phyloP scores from a whole-genome alignment of 768 basidiomycete genomes.

The Psilocybe sp. region DNA sequence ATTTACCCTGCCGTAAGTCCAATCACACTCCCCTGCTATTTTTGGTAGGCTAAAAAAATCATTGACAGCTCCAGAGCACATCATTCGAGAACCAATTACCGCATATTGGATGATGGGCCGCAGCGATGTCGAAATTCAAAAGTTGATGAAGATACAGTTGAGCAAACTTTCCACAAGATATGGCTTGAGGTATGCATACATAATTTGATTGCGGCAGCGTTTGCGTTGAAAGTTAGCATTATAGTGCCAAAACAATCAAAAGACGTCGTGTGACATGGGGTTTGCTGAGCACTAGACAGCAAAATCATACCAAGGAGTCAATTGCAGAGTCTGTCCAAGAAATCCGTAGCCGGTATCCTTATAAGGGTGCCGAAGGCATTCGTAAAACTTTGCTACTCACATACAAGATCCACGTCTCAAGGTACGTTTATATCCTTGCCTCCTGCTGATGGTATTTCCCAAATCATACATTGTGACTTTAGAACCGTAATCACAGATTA shows the following conservation, averaged over 20 bases:
- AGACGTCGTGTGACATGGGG: conserved; percentile 16
- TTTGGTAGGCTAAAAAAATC: neutral
- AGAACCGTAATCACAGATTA: conserved; percentile 16
- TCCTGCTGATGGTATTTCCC: neutral
- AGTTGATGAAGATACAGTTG: conserved; percentile 11
- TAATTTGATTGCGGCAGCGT: neutral
- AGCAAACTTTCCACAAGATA: conserved; percentile 18
- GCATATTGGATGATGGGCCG: conserved; percentile 19
- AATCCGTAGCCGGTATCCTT: conserved; percentile 20
- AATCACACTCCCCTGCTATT: neutral
- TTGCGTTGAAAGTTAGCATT: neutral
- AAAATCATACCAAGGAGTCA: conserved; percentile 18
- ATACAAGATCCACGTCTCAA: conserved; percentile 18
- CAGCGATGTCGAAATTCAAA: conserved; percentile 24
- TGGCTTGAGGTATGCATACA: conserved; percentile 18
- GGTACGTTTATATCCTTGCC: conserved; percentile 10
- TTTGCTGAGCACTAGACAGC: conserved; percentile 12
- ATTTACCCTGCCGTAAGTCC: conserved; percentile 6
- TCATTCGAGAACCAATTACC: conserved; percentile 9
- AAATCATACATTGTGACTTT: neutral
- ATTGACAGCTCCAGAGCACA: conserved; percentile 3
- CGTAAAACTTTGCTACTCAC: conserved; percentile 19
- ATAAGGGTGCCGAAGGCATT: conserved; percentile 24
- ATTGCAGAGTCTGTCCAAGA: conserved; percentile 15
- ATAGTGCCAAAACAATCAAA: conserved; percentile 12